Evolutionary conservation across 1,284 basidiomycete species (phyloP), one percentile per base, ranked within the genome.

Genomic region (Rhodotorula sp.): DNA sequence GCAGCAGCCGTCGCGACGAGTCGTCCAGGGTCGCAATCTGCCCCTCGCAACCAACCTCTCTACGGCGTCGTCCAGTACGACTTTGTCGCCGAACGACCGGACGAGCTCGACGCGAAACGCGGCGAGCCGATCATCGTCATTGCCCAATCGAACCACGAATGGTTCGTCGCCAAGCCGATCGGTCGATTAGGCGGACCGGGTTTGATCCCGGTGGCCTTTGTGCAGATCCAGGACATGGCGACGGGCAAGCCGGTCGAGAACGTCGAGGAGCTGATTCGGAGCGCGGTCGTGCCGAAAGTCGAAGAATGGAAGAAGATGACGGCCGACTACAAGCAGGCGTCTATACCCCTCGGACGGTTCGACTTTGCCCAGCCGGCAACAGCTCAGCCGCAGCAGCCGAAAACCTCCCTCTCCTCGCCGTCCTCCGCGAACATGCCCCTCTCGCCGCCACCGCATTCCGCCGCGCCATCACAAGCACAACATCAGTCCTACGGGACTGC

Each of bases 301-400:
- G 95, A 98, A 80, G 95, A 98, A 76, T 99, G 97, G 97, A 98
- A 98, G 81, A 89, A 89, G 79, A 90, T 92, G 65, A 93, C 97
- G 83, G 88, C 94, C 68, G 90, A 87, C 76, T 98, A 98, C 85
- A 98, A 97, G 83, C 92, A 93, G 76, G 94, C 90, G 79, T 93
- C 92, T 79, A 99, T 99, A 79, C 87, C 94, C 3, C 86, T 99
- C 5, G 97, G 97, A 43, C 89, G 92, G 58, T 87, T 98, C 78
- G 94, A 97, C 73, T 85, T 89, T 50, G 69, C 59, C 34, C 48
- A 67, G 8, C 55, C 61, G 5, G 26, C 56, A 18, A 34, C 69
- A 43, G 38, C 50, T 43, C 64, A 45, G 56, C 63, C 55, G 64
- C 62, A 52, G 64, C 59, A 14, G n/a, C 38, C 38, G 38, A 43